These are phyloP conservation scores for Solanum appendiculatum DNA, from an alignment of 257 asterid genomes.

Conservation along the genomic window DNA sequence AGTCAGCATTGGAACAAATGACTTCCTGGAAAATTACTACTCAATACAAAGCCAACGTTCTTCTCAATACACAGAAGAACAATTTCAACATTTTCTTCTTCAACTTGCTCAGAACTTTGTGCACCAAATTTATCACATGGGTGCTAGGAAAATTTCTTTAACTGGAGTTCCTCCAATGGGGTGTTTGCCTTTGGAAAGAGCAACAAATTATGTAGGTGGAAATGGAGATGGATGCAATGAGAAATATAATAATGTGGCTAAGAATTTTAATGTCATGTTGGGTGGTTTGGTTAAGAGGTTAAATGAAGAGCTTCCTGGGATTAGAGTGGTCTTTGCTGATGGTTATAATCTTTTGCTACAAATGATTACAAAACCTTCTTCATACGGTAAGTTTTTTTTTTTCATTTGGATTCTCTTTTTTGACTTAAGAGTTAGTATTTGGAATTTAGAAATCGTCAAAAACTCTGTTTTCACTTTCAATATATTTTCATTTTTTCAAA, in stretches of 20 bases:
- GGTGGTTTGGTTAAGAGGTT: conserved; percentile 28
- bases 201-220: conserved; percentile 54
- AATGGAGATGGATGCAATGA: conserved; percentile 57
- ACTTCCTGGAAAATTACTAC: conserved; percentile 84
- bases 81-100: conserved; percentile 37
- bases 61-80: conserved; percentile 46
- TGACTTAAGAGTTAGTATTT: too few species aligned
- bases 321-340: conserved; percentile 44
- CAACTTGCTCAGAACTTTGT: conserved; percentile 45
- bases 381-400: conserved; percentile 36
- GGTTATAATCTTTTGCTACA: conserved; percentile 41
- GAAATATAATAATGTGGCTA: conserved; percentile 53
- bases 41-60: conserved; percentile 32
- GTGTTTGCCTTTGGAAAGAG: conserved; percentile 76
- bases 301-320: conserved; percentile 50
- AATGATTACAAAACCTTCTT: conserved; percentile 44
- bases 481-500: too few species aligned
- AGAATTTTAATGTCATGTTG: conserved; percentile 41
- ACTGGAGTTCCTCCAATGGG: conserved; percentile 94
- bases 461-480: too few species aligned
- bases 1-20: conserved; percentile 86
- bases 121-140: conserved; percentile 38
- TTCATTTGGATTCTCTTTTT: neutral
- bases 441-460: too few species aligned
- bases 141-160: conserved; percentile 61